These are phyloP conservation scores for Thraustotheca clavata DNA, from an alignment of 352 stramenopile genomes.

Conservation along the genomic window DNA sequence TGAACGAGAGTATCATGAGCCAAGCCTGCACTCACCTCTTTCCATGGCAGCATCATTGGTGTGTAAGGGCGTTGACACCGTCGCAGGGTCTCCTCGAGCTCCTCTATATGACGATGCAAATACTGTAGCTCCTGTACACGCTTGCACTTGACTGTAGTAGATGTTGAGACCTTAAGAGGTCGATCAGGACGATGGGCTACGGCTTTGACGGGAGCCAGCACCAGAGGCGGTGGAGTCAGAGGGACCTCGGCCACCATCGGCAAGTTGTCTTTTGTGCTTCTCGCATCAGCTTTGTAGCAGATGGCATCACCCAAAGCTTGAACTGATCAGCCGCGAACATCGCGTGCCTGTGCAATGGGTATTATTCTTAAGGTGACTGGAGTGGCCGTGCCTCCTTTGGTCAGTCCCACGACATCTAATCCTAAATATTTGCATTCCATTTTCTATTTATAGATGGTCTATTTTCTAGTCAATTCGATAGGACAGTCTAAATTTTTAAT, in stretches of 20 bases:
- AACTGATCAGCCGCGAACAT: too few relatives aligned
- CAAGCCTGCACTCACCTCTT: not conserved
- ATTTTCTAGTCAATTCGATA: too few relatives aligned
- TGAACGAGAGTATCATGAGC: conserved; percentile 3
- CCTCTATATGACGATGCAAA: not conserved
- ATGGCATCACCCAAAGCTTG: not conserved
- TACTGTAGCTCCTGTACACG: not conserved
- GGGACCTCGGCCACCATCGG: conserved; percentile 5
- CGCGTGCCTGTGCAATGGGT: too few relatives aligned
- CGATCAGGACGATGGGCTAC: not conserved
- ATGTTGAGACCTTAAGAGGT: not conserved
- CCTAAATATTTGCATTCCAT: too few relatives aligned
- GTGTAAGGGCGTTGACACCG: not conserved
- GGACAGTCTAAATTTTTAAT: too few relatives aligned
- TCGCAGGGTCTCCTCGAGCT: conserved; percentile 1
- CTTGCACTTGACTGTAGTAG: conserved; percentile 9
- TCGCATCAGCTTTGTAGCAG: not conserved
- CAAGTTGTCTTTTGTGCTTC: conserved; percentile 6
- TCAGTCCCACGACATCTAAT: too few relatives aligned
- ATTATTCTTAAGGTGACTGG: too few relatives aligned
- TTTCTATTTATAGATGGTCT: too few relatives aligned
- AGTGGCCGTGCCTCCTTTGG: too few relatives aligned
- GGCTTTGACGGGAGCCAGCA: not conserved
- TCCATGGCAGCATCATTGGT: conserved; percentile 6
- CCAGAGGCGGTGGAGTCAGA: not conserved